Percentiles rank a stretch among this genome's conserved stretches.
These are phyloP conservation scores for Mollisiaceae sp. DNA, from an alignment of 2,329 filamentous ascomycete species.

Conservation along the genomic window DNA sequence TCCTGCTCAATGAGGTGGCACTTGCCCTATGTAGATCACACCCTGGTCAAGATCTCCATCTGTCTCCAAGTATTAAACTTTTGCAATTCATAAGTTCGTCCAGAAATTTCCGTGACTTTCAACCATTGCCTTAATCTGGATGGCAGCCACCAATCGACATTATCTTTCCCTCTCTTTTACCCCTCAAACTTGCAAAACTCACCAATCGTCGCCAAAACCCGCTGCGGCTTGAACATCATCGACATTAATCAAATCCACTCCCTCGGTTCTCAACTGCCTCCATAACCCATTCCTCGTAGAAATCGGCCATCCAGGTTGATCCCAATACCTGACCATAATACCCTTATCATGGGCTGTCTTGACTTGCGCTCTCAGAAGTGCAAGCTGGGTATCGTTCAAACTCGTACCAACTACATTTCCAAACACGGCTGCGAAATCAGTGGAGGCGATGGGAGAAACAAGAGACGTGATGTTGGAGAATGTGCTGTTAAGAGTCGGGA, in stretches of 20 bases:
- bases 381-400: constrained; percentile 52
- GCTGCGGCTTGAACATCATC: constrained; percentile 55
- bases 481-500: constrained; percentile 36
- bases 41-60: not conserved
- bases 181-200: not conserved
- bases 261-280: constrained; percentile 57
- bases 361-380: constrained; percentile 51
- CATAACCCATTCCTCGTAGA: constrained; percentile 59
- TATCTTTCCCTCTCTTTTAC: not conserved
- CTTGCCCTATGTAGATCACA: not conserved
- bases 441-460: constrained; percentile 53
- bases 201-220: constrained; percentile 33
- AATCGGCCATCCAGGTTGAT: constrained; percentile 61
- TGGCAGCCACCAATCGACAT: not conserved
- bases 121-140: not conserved
- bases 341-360: constrained; percentile 54
- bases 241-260: constrained; percentile 64
- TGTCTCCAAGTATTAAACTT: not conserved
- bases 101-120: not conserved
- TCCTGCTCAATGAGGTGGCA: not conserved
- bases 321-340: constrained; percentile 62
- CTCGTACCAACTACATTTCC: constrained; percentile 53
- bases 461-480: constrained; percentile 39
- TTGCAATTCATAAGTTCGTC: not conserved
- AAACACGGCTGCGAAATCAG: constrained; percentile 58